Percentiles rank a stretch among this genome's conserved stretches.
phyloP scores from a whole-genome alignment of 2,329 filamentous ascomycete genomes.

The Stagonosporopsis cucurbitacearum region DNA sequence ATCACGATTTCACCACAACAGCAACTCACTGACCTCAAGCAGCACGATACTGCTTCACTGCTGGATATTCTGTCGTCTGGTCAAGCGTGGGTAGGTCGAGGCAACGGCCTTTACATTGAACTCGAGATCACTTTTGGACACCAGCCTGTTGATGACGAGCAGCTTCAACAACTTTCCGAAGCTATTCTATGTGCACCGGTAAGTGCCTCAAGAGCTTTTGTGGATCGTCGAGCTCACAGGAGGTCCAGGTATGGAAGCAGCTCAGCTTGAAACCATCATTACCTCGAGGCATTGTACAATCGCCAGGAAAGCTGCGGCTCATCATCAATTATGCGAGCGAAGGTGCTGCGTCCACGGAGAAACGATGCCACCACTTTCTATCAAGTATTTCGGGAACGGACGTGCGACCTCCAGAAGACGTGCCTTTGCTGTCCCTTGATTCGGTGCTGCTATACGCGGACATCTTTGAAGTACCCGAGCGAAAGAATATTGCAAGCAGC shows the following conservation, averaged over 20 bases:
- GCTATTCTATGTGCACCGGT: slow-evolving; percentile 40
- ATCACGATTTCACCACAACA: slow-evolving; percentile 44
- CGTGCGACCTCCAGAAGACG: slow-evolving; percentile 39
- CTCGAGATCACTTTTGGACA: slow-evolving; percentile 35
- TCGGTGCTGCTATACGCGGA: slow-evolving; percentile 37
- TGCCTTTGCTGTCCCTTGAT: slow-evolving; percentile 33
- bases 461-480: slow-evolving; percentile 25
- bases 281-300: neutral
- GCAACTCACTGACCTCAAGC: slow-evolving; percentile 31
- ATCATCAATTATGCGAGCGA: slow-evolving; percentile 1
- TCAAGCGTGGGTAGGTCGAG: slow-evolving; percentile 43
- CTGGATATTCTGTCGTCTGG: slow-evolving; percentile 34
- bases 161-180: slow-evolving; percentile 29
- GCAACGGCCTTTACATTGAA: slow-evolving; percentile 41
- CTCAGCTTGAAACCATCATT: slow-evolving; percentile 37
- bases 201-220: slow-evolving; percentile 7
- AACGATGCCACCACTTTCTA: slow-evolving; percentile 30
- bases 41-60: slow-evolving; percentile 22
- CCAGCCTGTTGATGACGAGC: slow-evolving; percentile 28
- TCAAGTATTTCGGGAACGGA: slow-evolving; percentile 35
- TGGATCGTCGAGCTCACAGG: neutral
- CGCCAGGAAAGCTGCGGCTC: slow-evolving; percentile 11
- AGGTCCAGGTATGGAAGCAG: slow-evolving; percentile 45
- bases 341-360: slow-evolving; percentile 6
- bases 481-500: neutral